These are phyloP conservation scores for Tetrapisispora namnaoensis DNA, from an alignment of 805 yeast genomes.

Conservation along the genomic window DNA sequence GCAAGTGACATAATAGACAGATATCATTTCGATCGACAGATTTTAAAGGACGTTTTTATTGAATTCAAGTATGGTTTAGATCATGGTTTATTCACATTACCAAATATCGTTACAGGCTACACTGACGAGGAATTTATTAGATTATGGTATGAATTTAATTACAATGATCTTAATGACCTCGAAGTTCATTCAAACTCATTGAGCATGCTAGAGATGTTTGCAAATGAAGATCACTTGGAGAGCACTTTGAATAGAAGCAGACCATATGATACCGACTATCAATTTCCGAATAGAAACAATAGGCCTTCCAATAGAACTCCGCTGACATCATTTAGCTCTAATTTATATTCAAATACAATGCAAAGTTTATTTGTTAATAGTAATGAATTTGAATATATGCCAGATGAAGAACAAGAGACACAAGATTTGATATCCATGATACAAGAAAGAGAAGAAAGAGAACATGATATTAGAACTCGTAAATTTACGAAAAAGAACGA, in stretches of 20 bases:
- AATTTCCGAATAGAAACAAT: background rate
- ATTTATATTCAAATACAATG: no score
- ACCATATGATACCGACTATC: background rate
- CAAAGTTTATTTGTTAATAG: background rate
- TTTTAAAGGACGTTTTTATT: background rate
- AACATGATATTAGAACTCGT: slow-evolving; percentile 18
- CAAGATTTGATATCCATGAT: slow-evolving; percentile 26
- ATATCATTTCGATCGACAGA: background rate
- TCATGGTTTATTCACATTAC: background rate
- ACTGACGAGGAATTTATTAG: background rate
- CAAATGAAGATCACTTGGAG: background rate
- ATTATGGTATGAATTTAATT: slow-evolving; percentile 1
- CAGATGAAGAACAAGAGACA: slow-evolving; percentile 14
- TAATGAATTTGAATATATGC: slow-evolving; percentile 1
- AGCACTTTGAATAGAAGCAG: background rate
- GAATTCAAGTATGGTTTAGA: background rate
- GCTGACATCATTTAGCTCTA: no score
- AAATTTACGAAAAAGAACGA: slow-evolving; percentile 20
- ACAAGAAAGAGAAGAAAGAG: slow-evolving; percentile 27
- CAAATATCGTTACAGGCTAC: background rate
- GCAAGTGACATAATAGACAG: no score
- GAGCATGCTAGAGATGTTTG: background rate
- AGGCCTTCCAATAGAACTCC: background rate
- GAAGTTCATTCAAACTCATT: background rate
- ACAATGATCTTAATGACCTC: background rate